phyloP scores from a whole-genome alignment of 768 basidiomycete genomes.

The Pisolithus albus region DNA sequence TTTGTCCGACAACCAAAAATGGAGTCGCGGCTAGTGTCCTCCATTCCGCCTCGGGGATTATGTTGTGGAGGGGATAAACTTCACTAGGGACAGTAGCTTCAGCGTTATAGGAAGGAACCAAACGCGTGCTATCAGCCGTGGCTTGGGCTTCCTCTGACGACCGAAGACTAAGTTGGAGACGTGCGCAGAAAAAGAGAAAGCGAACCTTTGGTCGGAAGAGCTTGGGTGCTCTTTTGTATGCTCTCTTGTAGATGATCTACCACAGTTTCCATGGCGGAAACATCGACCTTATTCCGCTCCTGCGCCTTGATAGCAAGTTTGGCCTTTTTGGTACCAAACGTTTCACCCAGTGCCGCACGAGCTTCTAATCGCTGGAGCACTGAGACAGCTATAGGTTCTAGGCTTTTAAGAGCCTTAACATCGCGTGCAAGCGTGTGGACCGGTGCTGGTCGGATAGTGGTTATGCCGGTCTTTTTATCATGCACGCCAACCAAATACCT shows the following conservation, averaged over 20 bases:
- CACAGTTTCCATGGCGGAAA: conserved; percentile 79
- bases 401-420: conserved; percentile 78
- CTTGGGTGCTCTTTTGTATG: conserved; percentile 67
- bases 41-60: conserved; percentile 81
- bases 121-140: conserved; percentile 53
- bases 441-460: conserved; percentile 61
- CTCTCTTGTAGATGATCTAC: conserved; percentile 75
- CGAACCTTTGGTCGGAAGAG: conserved; percentile 59
- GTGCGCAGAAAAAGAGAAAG: conserved; percentile 1
- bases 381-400: conserved; percentile 44
- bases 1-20: conserved; percentile 45
- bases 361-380: conserved; percentile 50
- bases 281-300: conserved; percentile 88
- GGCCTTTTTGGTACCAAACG: conserved; percentile 94
- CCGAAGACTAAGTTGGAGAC: background rate
- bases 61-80: conserved; percentile 62
- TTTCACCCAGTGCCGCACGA: conserved; percentile 76
- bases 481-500: conserved; percentile 84
- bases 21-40: conserved; percentile 53
- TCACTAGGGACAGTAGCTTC: conserved; percentile 65
- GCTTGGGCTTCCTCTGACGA: conserved; percentile 60
- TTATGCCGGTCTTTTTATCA: conserved; percentile 66
- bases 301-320: conserved; percentile 76
- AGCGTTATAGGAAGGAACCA: conserved; percentile 69
- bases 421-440: conserved; percentile 66